phyloP scores from a whole-genome alignment of 441 rosid species.

The Populus trichocarpa region DNA sequence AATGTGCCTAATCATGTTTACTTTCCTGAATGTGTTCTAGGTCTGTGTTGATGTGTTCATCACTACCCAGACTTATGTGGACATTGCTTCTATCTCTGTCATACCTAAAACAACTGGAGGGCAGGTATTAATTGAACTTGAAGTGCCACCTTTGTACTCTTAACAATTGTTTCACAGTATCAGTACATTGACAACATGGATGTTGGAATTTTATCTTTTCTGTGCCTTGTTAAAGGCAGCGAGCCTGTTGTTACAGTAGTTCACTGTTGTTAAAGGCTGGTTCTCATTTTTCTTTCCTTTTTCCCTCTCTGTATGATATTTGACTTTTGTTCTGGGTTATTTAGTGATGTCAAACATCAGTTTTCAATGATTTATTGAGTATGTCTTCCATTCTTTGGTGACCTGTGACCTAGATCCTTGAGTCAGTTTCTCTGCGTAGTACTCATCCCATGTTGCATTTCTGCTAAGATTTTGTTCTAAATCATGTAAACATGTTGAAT shows the following conservation, averaged over 20 bases:
- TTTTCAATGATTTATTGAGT: not conserved
- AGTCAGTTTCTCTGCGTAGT: not conserved
- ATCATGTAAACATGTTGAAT: not conserved
- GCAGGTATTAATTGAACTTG: conserved; percentile 40
- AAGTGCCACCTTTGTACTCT: not conserved
- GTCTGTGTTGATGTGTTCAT: conserved; percentile 81
- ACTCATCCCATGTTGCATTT: not conserved
- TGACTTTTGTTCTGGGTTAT: not conserved
- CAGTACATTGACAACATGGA: not conserved
- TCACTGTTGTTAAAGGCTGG: not conserved
- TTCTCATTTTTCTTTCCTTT: not conserved
- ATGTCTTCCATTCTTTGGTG: not conserved
- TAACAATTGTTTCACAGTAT: not conserved
- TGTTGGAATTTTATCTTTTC: not conserved
- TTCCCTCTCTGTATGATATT: not conserved
- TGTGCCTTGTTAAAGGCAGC: not conserved
- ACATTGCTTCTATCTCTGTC: conserved; percentile 78
- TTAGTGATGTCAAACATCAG: not conserved
- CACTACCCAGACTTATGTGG: conserved; percentile 72
- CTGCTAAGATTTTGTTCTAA: not conserved
- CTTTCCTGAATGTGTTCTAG: conserved; percentile 33
- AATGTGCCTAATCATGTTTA: not conserved
- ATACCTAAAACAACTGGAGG: conserved; percentile 90
- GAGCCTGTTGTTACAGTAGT: not conserved
- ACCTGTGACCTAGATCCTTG: not conserved